Conservation (phyloP, 2,329 filamentous ascomycete genomes). For the Aspergillus eucalypticola region DNA sequence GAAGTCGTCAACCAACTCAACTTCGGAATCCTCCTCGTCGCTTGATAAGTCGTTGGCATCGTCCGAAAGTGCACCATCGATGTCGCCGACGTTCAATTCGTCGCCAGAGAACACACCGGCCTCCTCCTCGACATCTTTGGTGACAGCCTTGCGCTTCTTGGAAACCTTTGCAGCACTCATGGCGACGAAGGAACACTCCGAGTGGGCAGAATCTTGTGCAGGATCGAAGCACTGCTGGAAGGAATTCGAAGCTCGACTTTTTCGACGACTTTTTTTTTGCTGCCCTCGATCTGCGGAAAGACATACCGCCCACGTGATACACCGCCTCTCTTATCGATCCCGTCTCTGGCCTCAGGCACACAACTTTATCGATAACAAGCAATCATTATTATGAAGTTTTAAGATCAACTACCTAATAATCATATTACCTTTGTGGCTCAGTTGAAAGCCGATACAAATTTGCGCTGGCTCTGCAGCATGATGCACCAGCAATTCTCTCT, state of each 20-base stretch:
- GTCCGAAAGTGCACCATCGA: conserved; percentile 47
- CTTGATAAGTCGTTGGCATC: conserved; percentile 42
- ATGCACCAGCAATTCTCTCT: conserved; percentile 15
- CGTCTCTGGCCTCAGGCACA: conserved; percentile 16
- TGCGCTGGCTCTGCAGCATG: neutral
- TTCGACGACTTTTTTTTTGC: conserved; percentile 13
- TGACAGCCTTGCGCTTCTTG: conserved; percentile 67
- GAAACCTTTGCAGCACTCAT: conserved; percentile 44
- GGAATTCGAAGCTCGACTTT: conserved; percentile 9
- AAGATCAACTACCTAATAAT: no score
- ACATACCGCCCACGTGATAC: conserved; percentile 42
- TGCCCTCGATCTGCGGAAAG: conserved; percentile 1
- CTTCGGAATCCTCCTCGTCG: conserved; percentile 45
- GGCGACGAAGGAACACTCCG: conserved; percentile 15
- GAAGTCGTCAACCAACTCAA: conserved; percentile 60
- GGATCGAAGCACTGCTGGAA: neutral
- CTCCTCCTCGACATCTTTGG: conserved; percentile 52
- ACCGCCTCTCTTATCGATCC: conserved; percentile 26
- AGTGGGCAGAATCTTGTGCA: neutral
- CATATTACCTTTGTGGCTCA: neutral
- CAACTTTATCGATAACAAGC: neutral
- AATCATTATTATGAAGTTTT: no score
- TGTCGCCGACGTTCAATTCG: conserved; percentile 53
- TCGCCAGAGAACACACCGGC: conserved; percentile 59
- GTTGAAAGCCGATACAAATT: no score